Evolutionary conservation across 1,284 basidiomycete species (phyloP).

Genomic region (Heterobasidion irregulare): DNA sequence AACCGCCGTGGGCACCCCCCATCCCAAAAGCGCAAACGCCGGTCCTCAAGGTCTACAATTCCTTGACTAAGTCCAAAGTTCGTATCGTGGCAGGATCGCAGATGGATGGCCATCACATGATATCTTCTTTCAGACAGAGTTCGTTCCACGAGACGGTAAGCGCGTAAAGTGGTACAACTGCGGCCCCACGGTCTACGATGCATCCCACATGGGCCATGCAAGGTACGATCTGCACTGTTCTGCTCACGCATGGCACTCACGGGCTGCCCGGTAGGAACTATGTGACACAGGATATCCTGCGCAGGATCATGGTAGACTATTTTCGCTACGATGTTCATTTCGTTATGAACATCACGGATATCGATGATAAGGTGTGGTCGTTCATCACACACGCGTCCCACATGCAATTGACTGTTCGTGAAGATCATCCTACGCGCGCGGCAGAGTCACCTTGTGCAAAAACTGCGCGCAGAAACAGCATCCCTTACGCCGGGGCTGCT

Average conservation of each 20-base stretch:
- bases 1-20: slow-evolving; percentile 53
- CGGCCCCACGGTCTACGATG: slow-evolving; percentile 99
- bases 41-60: slow-evolving; percentile 87
- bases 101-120: neutral
- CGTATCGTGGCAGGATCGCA: slow-evolving; percentile 12
- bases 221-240: slow-evolving; percentile 42
- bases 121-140: slow-evolving; percentile 53
- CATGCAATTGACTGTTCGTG: neutral
- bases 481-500: slow-evolving; percentile 54
- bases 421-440: slow-evolving; percentile 90
- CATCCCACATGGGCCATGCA: slow-evolving; percentile 98
- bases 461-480: slow-evolving; percentile 49
- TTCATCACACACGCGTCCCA: neutral
- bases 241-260: no score
- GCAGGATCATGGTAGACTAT: slow-evolving; percentile 91
- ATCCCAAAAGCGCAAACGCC: slow-evolving; percentile 43
- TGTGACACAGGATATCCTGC: slow-evolving; percentile 93
- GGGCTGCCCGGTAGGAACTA: slow-evolving; percentile 67
- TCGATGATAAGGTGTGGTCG: slow-evolving; percentile 89
- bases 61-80: slow-evolving; percentile 88
- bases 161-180: slow-evolving; percentile 99
- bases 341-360: slow-evolving; percentile 99
- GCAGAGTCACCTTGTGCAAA: slow-evolving; percentile 75
- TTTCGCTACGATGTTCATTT: slow-evolving; percentile 98
- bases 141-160: slow-evolving; percentile 74